Percentiles rank a stretch among this genome's conserved stretches.
phyloP scores from a whole-genome alignment of 1,139 yeast genomes.

The Geotrichum restrictum region DNA sequence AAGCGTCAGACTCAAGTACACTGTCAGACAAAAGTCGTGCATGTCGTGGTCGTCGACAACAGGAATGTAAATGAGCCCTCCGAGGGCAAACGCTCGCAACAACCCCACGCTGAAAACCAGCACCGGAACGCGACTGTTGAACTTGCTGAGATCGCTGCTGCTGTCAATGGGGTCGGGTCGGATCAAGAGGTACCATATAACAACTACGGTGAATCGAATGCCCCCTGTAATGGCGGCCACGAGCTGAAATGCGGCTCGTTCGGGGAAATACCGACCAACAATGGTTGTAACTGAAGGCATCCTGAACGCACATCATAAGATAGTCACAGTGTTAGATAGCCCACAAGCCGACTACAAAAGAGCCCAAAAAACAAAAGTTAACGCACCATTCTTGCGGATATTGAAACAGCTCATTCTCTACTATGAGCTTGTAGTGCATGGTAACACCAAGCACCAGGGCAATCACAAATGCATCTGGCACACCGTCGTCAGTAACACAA shows the following conservation, averaged over 20 bases:
- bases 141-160: too few relatives aligned
- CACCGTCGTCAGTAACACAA: too few relatives aligned
- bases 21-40: constrained; percentile 17
- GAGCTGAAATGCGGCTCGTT: constrained; percentile 72
- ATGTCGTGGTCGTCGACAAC: constrained; percentile 18
- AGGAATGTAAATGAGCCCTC: constrained; percentile 17
- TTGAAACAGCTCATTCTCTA: constrained; percentile 12
- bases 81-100: constrained; percentile 13
- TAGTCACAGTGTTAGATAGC: too few relatives aligned
- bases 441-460: constrained; percentile 11
- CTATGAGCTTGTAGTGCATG: constrained; percentile 13
- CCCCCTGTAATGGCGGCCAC: constrained; percentile 72
- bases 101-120: constrained; percentile 11
- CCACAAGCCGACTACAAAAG: neutral
- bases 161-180: neutral
- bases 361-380: neutral
- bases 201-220: constrained; percentile 59
- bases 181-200: constrained; percentile 68
- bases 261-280: constrained; percentile 50
- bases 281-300: constrained; percentile 10
- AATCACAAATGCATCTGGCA: constrained; percentile 11
- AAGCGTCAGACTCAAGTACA: constrained; percentile 9
- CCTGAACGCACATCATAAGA: constrained; percentile 12
- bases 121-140: constrained; percentile 6
- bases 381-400: constrained; percentile 15